phyloP scores from a whole-genome alignment of 2,329 filamentous ascomycete genomes.

The Fusarium falciforme region DNA sequence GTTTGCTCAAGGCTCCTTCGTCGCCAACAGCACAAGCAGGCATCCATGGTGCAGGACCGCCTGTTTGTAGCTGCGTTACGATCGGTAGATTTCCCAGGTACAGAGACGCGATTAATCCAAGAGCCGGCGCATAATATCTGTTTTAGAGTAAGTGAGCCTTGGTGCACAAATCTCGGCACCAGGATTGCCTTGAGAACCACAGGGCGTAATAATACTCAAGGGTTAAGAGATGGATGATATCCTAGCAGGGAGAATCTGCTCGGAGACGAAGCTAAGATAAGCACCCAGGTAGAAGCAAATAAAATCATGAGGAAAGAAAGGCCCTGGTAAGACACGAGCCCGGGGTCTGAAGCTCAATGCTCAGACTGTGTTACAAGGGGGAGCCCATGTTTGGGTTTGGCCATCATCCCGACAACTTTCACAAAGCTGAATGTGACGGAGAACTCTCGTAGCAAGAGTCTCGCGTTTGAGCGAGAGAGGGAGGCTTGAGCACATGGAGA shows the following conservation, averaged over 20 bases:
- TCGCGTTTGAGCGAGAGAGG: not conserved
- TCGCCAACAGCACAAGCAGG: not conserved
- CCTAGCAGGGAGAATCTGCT: not conserved
- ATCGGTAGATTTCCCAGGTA: not conserved
- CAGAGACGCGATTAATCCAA: not conserved
- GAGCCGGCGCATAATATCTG: not conserved
- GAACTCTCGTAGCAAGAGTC: not conserved
- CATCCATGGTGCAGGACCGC: not conserved
- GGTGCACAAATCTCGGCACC: not conserved
- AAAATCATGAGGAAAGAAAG: not conserved
- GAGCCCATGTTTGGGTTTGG: slow-evolving; percentile 10
- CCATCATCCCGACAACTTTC: not conserved
- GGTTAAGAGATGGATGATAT: not conserved
- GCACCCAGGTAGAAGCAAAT: slow-evolving; percentile 1
- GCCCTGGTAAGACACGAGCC: slow-evolving; percentile 3
- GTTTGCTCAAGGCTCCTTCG: not conserved
- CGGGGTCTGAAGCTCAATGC: not conserved
- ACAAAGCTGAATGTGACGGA: not conserved
- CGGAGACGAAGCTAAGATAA: not conserved
- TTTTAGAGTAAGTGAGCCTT: not conserved
- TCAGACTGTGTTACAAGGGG: slow-evolving; percentile 1
- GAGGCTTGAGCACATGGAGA: not conserved
- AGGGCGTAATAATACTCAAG: not conserved
- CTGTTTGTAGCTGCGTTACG: not conserved
- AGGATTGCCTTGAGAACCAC: not conserved